These are phyloP conservation scores for Avena atlantica DNA, from an alignment of 176 grass and related monocot species.

Conservation along the genomic window DNA sequence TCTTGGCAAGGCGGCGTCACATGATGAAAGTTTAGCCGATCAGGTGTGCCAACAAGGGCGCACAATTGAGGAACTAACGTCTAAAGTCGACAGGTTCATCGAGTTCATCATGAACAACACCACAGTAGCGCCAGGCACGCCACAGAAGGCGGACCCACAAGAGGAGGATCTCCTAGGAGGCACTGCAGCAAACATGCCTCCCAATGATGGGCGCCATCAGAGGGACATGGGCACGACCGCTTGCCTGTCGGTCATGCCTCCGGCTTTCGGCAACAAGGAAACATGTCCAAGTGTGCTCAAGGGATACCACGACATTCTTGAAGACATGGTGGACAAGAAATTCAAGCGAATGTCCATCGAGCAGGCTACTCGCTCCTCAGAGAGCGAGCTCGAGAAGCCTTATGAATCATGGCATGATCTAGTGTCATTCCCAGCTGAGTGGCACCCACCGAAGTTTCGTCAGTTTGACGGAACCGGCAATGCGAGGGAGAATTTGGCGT, in stretches of 20 bases:
- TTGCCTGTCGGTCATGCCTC: neutral
- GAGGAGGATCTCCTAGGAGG: neutral
- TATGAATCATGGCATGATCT: no score
- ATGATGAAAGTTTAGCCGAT: neutral
- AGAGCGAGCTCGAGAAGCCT: no score
- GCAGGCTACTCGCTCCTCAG: no score
- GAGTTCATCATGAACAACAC: neutral
- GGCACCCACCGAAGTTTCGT: no score
- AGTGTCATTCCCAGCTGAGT: no score
- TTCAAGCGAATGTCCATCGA: no score
- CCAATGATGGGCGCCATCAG: no score
- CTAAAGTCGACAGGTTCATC: neutral
- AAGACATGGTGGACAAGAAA: neutral
- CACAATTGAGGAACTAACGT: neutral
- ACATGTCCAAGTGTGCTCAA: neutral
- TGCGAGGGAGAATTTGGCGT: no score
- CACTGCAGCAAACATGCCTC: no score
- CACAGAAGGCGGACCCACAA: neutral
- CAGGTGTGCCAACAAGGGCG: neutral
- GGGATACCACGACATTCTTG: neutral
- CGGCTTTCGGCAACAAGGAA: no score
- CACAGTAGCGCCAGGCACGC: accelerated
- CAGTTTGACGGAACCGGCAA: no score
- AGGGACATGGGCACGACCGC: accelerated
- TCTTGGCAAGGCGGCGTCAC: neutral